A percentile compares a stretch with the other conserved stretches of the same genome.
Conservation (phyloP, 2,329 filamentous ascomycete genomes). For the Colletotrichum agaves region DNA sequence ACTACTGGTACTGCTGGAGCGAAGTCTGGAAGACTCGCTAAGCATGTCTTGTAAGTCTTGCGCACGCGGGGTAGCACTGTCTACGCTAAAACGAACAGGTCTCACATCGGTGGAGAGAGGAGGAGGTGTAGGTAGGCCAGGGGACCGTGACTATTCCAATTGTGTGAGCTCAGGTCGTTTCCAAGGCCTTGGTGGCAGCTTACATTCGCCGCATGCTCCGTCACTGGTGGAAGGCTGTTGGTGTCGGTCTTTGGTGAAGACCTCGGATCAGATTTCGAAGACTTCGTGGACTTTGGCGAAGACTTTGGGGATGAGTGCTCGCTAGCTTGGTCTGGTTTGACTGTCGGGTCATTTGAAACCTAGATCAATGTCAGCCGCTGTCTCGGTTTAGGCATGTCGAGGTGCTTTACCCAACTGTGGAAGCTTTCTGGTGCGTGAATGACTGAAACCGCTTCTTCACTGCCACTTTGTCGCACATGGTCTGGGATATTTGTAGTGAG, state of each 20-base stretch:
- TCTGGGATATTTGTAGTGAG: constrained; percentile 68
- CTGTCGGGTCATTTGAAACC: constrained; percentile 54
- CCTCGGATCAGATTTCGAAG: constrained; percentile 31
- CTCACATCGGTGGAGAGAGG: constrained; percentile 81
- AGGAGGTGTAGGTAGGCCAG: constrained; percentile 69
- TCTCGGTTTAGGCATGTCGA: background rate
- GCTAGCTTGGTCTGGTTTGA: constrained; percentile 48
- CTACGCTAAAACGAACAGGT: constrained; percentile 71
- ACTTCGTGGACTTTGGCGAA: constrained; percentile 5
- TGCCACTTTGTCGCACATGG: constrained; percentile 66
- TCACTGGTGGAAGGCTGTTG: constrained; percentile 48
- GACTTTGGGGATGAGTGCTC: constrained; percentile 50
- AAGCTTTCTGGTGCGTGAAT: constrained; percentile 92
- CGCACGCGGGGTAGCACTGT: constrained; percentile 81
- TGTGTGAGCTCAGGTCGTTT: background rate
- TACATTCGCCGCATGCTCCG: constrained; percentile 52
- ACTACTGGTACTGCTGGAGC: constrained; percentile 77
- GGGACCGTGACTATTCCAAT: constrained; percentile 44
- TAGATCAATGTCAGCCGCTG: constrained; percentile 44
- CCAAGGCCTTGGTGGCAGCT: background rate
- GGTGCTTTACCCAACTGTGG: constrained; percentile 74
- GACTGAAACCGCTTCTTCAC: constrained; percentile 86
- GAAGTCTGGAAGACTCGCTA: constrained; percentile 62
- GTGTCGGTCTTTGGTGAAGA: constrained; percentile 53
- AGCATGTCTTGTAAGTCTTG: constrained; percentile 83